phyloP scores from a whole-genome alignment of 2,329 filamentous ascomycete species.

The Xenoacremonium recifei region DNA sequence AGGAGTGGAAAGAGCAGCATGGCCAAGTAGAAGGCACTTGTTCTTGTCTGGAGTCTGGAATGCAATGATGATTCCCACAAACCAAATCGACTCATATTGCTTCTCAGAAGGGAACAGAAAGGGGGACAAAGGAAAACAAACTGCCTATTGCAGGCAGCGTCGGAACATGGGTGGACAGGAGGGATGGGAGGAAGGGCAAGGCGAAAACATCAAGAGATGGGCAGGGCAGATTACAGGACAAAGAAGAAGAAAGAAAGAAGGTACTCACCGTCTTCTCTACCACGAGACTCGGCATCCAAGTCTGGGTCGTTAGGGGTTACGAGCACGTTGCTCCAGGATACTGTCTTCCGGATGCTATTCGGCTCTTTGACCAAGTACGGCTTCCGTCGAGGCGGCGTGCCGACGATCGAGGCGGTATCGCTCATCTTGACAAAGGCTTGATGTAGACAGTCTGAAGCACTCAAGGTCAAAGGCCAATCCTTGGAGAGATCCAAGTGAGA shows the following conservation, averaged over 20 bases:
- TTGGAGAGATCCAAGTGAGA: neutral
- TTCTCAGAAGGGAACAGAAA: no score
- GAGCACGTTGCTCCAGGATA: neutral
- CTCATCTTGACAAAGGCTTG: neutral
- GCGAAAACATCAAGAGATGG: neutral
- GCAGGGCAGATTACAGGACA: neutral
- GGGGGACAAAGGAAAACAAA: no score
- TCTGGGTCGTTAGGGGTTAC: neutral
- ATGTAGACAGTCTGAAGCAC: neutral
- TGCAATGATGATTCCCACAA: no score
- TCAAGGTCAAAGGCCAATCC: neutral
- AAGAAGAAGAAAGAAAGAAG: neutral
- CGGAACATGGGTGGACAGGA: neutral
- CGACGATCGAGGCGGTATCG: neutral
- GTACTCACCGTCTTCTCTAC: neutral
- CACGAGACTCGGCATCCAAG: no score
- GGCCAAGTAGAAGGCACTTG: no score
- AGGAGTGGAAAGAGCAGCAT: no score
- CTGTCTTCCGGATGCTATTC: neutral
- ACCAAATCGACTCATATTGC: no score
- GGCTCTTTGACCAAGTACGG: neutral
- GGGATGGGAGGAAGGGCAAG: neutral
- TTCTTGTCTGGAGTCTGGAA: no score
- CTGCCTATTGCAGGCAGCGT: neutral
- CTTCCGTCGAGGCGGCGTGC: neutral